Conservation (phyloP, 305 asterid species). For the Solanum chacoense region DNA sequence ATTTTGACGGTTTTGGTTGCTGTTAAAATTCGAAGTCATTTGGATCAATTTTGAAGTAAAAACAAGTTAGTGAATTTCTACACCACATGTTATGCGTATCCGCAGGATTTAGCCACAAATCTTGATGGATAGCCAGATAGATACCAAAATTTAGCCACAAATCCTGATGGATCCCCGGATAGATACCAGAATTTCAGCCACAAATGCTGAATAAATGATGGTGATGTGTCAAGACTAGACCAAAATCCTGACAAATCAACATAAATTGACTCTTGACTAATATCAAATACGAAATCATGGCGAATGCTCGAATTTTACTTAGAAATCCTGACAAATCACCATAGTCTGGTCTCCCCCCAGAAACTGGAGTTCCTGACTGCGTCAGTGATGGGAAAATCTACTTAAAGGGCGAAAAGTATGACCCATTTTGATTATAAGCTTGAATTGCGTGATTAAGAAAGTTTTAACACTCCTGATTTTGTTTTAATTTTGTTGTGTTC, state of each 20-base stretch:
- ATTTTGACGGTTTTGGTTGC: neutral
- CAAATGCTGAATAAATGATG: neutral
- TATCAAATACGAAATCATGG: neutral
- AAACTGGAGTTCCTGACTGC: neutral
- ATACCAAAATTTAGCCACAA: neutral
- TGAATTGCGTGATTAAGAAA: neutral
- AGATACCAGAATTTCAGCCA: neutral
- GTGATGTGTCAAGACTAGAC: neutral
- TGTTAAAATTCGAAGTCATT: neutral
- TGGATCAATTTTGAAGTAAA: neutral
- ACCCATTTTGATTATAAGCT: neutral
- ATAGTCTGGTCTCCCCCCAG: neutral
- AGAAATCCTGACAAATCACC: too few relatives aligned
- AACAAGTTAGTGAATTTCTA: neutral
- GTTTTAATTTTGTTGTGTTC: neutral
- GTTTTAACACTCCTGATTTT: neutral
- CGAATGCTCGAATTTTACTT: neutral
- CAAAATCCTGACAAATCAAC: neutral
- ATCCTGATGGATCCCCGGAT: neutral
- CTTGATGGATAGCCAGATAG: neutral
- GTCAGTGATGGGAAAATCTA: neutral
- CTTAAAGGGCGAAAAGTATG: neutral
- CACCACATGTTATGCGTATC: neutral
- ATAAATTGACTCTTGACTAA: neutral
- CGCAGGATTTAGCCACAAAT: neutral